Evolutionary conservation across 495 filamentous ascomycete genomes (phyloP), one percentile per base, ranked within the genome.

Genomic region (Neurospora terricola): DNA sequence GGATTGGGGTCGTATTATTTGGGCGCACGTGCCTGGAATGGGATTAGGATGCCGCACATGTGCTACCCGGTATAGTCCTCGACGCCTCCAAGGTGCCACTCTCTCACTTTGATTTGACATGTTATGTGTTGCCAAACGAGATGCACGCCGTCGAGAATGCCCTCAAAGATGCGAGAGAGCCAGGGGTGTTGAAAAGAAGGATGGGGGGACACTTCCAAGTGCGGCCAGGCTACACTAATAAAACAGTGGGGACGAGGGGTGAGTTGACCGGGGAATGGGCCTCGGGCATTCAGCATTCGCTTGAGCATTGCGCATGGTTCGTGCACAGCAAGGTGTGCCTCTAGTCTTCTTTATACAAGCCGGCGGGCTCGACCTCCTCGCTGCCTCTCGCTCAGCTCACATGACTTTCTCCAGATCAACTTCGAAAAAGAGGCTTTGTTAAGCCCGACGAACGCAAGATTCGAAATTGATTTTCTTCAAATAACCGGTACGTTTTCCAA

Each of bases 371-470:
- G 54, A 66, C 54, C 54, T 36, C 27, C 27, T 59, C 54, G 54
- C 73, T 70, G 54, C 71, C 72, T 40, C 73, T 75, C 77, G 74
- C 75, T 76, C 74, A 74, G 75, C 75, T 81, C 78, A 80, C 79
- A 78, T 81, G 78, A 78, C 27, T 78, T 78, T 36, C 76, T 76
- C 76, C 76, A 77, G 72, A 59, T 70, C 79, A 79, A 75, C 75
- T 78, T 77, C 40, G 70, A 66, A 36, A 30, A 36, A 66, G 54
- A 34, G 14, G 54, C 27, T 66, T 66, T 66, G 54, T 34, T 66
- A 18, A 18, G 54, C 54, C 54, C 14, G 27, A 36, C 45, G 37
- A 37, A 40, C 69, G 70, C 34, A 71, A 72, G 36, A 45, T 69
- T 12, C 72, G 39, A 69, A 72, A 70, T 62, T 73, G 7, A 23